phyloP scores from a whole-genome alignment of 352 stramenopile species.

The Phytopythium kandeliae region DNA sequence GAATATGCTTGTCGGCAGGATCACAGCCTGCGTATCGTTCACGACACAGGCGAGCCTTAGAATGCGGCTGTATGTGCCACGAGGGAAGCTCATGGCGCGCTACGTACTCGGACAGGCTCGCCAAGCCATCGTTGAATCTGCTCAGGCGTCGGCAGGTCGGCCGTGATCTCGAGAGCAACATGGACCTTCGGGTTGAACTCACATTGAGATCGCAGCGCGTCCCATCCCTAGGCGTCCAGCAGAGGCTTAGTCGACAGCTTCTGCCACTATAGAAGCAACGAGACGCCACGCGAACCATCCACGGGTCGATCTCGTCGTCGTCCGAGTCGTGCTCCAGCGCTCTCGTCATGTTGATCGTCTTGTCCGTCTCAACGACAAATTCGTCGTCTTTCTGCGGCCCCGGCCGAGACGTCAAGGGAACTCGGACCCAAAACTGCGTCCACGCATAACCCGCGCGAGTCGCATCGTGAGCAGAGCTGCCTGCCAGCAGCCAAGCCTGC shows the following conservation, averaged over 20 bases:
- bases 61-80: too few relatives aligned
- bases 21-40: too few relatives aligned
- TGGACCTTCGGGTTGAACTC: slow-evolving; percentile 80
- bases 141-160: slow-evolving; percentile 57
- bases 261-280: too few relatives aligned
- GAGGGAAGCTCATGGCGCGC: background rate
- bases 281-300: slow-evolving; percentile 21
- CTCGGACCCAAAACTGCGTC: slow-evolving; percentile 81
- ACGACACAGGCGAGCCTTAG: background rate
- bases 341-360: background rate
- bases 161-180: slow-evolving; percentile 83
- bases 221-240: slow-evolving; percentile 46
- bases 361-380: background rate
- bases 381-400: slow-evolving; percentile 1
- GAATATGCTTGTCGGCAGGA: slow-evolving; percentile 91
- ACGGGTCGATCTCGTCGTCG: slow-evolving; percentile 36
- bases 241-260: too few relatives aligned
- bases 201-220: slow-evolving; percentile 74
- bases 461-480: too few relatives aligned
- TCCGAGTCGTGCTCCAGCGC: slow-evolving; percentile 17
- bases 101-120: slow-evolving; percentile 68
- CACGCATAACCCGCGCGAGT: too few relatives aligned
- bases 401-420: slow-evolving; percentile 47
- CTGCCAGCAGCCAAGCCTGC: too few relatives aligned
- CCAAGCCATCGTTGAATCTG: slow-evolving; percentile 83